phyloP scores from a whole-genome alignment of 2,329 filamentous ascomycete species.

The Paracorniculantispora psalliotae region DNA sequence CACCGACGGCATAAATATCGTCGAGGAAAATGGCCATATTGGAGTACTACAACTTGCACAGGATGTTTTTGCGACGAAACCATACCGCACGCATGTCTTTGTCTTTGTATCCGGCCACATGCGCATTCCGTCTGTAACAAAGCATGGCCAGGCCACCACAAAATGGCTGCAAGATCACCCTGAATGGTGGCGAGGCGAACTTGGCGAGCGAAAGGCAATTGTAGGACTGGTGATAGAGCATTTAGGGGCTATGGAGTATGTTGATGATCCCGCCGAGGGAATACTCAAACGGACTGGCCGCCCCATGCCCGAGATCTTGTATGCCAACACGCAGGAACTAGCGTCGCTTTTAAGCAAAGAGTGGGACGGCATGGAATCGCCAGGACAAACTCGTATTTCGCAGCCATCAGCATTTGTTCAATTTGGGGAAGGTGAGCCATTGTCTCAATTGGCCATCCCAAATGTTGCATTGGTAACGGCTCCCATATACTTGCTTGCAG shows the following conservation, averaged over 20 bases:
- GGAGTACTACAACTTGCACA: not conserved
- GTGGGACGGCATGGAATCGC: not conserved
- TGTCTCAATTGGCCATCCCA: not conserved
- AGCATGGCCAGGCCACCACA: not conserved
- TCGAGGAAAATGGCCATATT: not conserved
- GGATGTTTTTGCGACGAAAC: not conserved
- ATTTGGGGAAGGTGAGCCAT: not conserved
- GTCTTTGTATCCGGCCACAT: not conserved
- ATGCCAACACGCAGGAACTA: not conserved
- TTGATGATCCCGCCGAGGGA: not conserved
- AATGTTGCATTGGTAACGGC: not conserved
- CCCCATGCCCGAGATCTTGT: not conserved
- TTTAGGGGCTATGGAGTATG: not conserved
- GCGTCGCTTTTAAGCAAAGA: not conserved
- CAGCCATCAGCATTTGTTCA: not conserved
- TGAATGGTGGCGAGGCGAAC: not conserved
- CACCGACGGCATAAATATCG: not conserved
- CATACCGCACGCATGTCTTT: not conserved
- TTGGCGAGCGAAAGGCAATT: not conserved
- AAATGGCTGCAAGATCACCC: not conserved
- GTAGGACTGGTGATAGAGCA: not conserved
- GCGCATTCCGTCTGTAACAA: not conserved
- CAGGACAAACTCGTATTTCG: not conserved
- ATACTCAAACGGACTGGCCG: not conserved
- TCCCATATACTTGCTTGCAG: not conserved